Conservation (phyloP, 2,329 filamentous ascomycete genomes). For the Sclerotiophoma versabilis region DNA sequence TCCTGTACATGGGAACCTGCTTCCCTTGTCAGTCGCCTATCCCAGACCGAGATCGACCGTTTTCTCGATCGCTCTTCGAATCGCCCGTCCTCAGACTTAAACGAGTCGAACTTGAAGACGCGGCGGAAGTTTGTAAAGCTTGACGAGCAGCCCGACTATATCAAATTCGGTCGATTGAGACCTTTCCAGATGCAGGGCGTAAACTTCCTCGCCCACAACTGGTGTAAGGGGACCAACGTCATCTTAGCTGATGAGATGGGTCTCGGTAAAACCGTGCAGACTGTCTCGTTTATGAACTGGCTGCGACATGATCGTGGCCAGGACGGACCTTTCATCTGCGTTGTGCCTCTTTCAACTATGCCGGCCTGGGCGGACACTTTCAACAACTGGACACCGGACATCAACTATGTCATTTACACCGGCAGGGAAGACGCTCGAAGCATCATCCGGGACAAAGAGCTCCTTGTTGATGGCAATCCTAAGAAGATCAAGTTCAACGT, state of each 20-base stretch:
- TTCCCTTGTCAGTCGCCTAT: constrained; percentile 75
- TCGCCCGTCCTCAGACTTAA: constrained; percentile 79
- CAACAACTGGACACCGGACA: constrained; percentile 91
- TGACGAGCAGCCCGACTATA: constrained; percentile 83
- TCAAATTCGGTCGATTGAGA: constrained; percentile 83
- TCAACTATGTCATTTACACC: constrained; percentile 97
- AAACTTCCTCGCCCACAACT: constrained; percentile 96
- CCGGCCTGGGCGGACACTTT: constrained; percentile 99
- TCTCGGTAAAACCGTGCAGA: constrained; percentile 96
- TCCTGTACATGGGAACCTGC: constrained; percentile 92
- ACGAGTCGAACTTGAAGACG: constrained; percentile 77
- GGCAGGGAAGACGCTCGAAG: constrained; percentile 85
- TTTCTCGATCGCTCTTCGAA: constrained; percentile 84
- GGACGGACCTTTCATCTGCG: constrained; percentile 93
- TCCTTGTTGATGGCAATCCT: constrained; percentile 83
- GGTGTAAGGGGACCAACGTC: constrained; percentile 92
- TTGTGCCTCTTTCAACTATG: constrained; percentile 97
- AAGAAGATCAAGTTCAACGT: constrained; percentile 96
- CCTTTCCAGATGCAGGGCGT: constrained; percentile 93
- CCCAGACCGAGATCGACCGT: constrained; percentile 89
- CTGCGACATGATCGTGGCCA: constrained; percentile 87
- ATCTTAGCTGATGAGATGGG: constrained; percentile 99
- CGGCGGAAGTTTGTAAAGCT: constrained; percentile 64
- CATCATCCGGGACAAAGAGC: constrained; percentile 88
- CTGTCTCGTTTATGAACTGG: constrained; percentile 97